Evolutionary conservation across 768 basidiomycete species (phyloP).

Genomic region (Clitopilus passeckerianus): DNA sequence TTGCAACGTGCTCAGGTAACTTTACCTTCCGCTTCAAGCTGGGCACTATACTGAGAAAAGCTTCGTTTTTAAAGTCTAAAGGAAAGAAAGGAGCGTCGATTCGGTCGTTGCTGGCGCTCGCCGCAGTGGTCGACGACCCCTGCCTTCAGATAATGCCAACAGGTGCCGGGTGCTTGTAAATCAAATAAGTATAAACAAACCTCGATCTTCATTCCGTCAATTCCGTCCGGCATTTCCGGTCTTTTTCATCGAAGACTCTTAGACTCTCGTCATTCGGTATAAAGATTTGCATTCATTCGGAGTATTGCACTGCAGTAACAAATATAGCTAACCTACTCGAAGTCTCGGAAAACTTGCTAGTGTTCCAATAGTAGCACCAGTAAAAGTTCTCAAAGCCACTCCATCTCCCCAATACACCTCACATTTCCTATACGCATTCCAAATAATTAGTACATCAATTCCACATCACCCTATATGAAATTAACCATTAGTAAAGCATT

Average conservation of each 20-base stretch:
- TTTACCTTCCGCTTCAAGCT: not conserved
- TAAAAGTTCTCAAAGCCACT: not conserved
- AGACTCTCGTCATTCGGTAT: not conserved
- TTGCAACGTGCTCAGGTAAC: not conserved
- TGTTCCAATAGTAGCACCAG: not conserved
- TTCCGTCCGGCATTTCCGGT: too few species aligned
- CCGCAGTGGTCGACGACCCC: not conserved
- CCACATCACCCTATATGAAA: constrained; percentile 20
- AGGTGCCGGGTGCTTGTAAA: not conserved
- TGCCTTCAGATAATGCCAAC: not conserved
- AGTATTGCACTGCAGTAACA: not conserved
- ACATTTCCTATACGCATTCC: not conserved
- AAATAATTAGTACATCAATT: constrained; percentile 27
- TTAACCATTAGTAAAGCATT: constrained; percentile 1
- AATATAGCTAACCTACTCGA: not conserved
- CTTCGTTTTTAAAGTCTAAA: not conserved
- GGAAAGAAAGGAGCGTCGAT: not conserved
- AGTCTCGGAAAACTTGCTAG: not conserved
- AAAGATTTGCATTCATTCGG: not conserved
- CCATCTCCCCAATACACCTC: not conserved
- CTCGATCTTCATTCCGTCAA: not conserved
- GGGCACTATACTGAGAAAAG: not conserved
- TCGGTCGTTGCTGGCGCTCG: not conserved
- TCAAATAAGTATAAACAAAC: not conserved
- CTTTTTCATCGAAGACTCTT: too few species aligned